Evolutionary conservation across 139 green algal species (phyloP).

Genomic region (Chlamydomonas applanata): DNA sequence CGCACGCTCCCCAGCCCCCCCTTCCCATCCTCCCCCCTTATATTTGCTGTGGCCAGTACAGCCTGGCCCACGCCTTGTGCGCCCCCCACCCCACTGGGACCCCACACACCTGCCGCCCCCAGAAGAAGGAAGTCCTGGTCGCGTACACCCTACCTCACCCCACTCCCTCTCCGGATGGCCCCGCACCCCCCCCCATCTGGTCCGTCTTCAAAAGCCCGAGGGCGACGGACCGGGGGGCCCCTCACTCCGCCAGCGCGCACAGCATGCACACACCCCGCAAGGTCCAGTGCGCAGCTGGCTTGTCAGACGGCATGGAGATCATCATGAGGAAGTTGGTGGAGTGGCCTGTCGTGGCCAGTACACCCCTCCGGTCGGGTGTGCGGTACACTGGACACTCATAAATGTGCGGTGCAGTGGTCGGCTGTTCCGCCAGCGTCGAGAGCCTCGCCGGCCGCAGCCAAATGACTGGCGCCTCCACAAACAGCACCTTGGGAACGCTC

Average conservation of each 20-base stretch:
- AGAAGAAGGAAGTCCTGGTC: neutral
- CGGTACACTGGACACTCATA: constrained; percentile 77
- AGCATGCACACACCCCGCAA: constrained; percentile 64
- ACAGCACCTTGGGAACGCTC: constrained; percentile 51
- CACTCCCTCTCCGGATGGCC: neutral
- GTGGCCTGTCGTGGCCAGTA: constrained; percentile 72
- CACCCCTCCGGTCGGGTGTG: constrained; percentile 64
- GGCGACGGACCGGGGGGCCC: too few relatives aligned
- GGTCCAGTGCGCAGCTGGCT: constrained; percentile 50
- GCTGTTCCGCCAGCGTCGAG: constrained; percentile 27
- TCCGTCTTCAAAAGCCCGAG: constrained; percentile 25
- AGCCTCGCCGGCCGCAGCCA: constrained; percentile 56
- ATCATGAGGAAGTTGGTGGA: constrained; percentile 80
- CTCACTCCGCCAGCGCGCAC: constrained; percentile 17
- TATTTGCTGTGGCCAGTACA: too few relatives aligned
- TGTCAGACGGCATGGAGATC: constrained; percentile 45
- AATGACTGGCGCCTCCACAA: constrained; percentile 47
- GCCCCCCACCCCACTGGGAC: neutral
- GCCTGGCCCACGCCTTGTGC: neutral
- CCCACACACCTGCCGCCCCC: neutral
- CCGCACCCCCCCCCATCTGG: too few relatives aligned
- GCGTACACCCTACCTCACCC: neutral
- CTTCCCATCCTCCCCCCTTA: too few relatives aligned
- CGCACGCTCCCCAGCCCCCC: too few relatives aligned
- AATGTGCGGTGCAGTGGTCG: neutral